phyloP scores from a whole-genome alignment of 1,284 basidiomycete genomes.

The Sphagnurus paluster region DNA sequence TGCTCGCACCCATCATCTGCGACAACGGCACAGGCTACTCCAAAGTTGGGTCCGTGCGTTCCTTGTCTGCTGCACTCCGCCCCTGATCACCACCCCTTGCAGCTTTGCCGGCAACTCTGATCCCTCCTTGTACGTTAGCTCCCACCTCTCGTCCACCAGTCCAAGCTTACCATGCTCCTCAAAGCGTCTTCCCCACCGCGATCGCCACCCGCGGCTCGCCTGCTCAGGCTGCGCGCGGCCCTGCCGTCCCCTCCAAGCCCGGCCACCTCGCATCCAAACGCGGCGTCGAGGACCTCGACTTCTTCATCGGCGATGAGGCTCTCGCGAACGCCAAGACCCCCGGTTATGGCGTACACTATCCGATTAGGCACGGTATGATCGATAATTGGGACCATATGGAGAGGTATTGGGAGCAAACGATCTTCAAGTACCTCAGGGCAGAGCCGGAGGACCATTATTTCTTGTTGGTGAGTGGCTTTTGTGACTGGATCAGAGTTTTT shows the following conservation, averaged over 20 bases:
- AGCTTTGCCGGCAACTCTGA: conserved; percentile 99
- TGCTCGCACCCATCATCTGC: conserved; percentile 87
- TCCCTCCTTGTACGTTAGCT: conserved; percentile 50
- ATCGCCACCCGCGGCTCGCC: conserved; percentile 84
- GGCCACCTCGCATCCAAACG: conserved; percentile 94
- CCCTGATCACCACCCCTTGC: conserved; percentile 17
- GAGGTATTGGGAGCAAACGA: conserved; percentile 99
- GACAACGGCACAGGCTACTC: conserved; percentile 99
- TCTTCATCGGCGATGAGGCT: conserved; percentile 99
- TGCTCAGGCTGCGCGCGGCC: conserved; percentile 64
- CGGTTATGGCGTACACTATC: conserved; percentile 94
- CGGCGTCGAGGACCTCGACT: conserved; percentile 98
- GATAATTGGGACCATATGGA: conserved; percentile 99
- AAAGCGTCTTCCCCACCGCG: conserved; percentile 92
- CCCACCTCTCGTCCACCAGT: not conserved
- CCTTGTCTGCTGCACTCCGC: conserved; percentile 6
- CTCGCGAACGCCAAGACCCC: conserved; percentile 90
- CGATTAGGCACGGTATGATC: conserved; percentile 97
- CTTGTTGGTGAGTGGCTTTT: conserved; percentile 71
- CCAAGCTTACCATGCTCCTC: conserved; percentile 3
- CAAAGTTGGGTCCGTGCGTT: conserved; percentile 86
- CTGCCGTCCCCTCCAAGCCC: conserved; percentile 82
- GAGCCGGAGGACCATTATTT: conserved; percentile 99
- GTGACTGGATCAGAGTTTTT: not conserved
- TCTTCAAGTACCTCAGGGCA: conserved; percentile 99